Conservation (phyloP, 2,329 filamentous ascomycete genomes). For the Rutstroemia sp. region DNA sequence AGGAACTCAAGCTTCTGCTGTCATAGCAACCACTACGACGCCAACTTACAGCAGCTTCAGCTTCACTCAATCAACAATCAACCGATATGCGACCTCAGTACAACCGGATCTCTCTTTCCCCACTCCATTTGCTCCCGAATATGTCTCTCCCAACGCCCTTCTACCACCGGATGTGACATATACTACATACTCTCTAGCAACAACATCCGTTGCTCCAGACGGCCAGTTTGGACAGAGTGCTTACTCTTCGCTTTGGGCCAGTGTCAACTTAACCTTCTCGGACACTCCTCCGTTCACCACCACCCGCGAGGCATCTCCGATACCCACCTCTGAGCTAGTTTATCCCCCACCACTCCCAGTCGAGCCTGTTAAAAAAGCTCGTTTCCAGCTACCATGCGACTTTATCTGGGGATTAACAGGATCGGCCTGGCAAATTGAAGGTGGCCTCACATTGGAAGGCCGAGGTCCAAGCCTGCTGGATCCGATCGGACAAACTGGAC, state of each 20-base stretch:
- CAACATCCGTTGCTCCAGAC: too few relatives aligned
- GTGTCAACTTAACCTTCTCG: not conserved
- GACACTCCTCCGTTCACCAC: not conserved
- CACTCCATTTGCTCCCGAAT: too few relatives aligned
- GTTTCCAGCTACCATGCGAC: constrained; percentile 34
- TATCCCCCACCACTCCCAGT: not conserved
- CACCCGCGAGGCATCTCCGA: not conserved
- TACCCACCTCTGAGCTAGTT: not conserved
- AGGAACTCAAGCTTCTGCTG: too few relatives aligned
- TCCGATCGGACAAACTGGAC: not conserved
- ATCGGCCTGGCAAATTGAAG: constrained; percentile 37
- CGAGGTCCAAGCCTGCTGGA: constrained; percentile 25
- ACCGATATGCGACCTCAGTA: too few relatives aligned
- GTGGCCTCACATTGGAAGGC: constrained; percentile 36
- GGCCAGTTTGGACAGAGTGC: not conserved
- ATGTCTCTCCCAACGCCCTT: too few relatives aligned
- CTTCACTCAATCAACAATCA: too few relatives aligned
- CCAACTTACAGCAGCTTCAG: too few relatives aligned
- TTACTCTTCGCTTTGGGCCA: not conserved
- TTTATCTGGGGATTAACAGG: constrained; percentile 42
- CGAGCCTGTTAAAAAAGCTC: not conserved
- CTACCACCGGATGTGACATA: too few relatives aligned
- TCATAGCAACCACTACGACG: too few relatives aligned
- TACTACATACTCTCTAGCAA: too few relatives aligned
- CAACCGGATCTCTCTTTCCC: too few relatives aligned